A percentile compares a stretch with the other conserved stretches of the same genome.
Evolutionary conservation across 495 filamentous ascomycete species (phyloP).

Genomic region (Immersiella caudata): DNA sequence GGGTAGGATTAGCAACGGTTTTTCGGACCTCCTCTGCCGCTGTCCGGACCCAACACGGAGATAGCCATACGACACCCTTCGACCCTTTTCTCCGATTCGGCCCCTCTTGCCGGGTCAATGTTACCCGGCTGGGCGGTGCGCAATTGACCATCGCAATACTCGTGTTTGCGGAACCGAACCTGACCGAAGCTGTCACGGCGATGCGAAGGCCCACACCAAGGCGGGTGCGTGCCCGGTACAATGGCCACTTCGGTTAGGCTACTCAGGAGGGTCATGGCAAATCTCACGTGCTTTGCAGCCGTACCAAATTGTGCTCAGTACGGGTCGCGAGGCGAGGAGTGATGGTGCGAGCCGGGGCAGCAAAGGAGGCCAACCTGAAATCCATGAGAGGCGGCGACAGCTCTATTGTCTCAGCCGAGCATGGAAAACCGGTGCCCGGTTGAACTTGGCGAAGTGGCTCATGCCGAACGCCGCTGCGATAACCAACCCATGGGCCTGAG

Average conservation of each 20-base stretch:
- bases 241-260: neutral
- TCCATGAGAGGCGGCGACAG: too few relatives aligned
- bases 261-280: neutral
- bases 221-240: neutral
- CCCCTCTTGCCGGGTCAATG: neutral
- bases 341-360: too few relatives aligned
- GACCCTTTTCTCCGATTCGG: neutral
- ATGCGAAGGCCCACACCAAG: neutral
- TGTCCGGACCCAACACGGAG: neutral
- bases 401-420: too few relatives aligned
- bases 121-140: neutral
- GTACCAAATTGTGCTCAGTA: too few relatives aligned
- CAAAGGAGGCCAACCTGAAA: too few relatives aligned
- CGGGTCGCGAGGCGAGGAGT: too few relatives aligned
- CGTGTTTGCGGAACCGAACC: neutral
- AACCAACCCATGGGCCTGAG: too few relatives aligned
- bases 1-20: neutral
- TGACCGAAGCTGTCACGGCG: neutral
- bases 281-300: too few relatives aligned
- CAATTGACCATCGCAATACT: neutral
- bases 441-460: too few relatives aligned
- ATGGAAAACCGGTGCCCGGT: too few relatives aligned
- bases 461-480: too few relatives aligned
- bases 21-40: neutral
- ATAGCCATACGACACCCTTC: neutral